Evolutionary conservation across 805 yeast genomes (phyloP).

Genomic region (Candida tammaniensis): DNA sequence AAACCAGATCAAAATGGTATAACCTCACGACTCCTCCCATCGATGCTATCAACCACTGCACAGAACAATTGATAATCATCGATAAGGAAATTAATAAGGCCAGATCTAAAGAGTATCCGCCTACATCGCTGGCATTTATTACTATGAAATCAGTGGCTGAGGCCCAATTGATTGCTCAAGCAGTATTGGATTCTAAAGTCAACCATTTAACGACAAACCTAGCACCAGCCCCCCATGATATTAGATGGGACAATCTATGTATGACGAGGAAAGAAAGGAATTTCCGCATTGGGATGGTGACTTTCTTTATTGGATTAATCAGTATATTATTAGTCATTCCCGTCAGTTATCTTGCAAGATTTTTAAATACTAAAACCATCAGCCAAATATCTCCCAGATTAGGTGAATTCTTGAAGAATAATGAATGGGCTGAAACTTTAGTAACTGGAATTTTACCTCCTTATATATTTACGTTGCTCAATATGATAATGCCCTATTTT

Average conservation of each 20-base stretch:
- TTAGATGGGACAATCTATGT: conserved; percentile 88
- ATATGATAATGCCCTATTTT: conserved; percentile 78
- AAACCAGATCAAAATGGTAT: conserved; percentile 53
- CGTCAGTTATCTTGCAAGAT: conserved; percentile 78
- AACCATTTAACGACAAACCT: conserved; percentile 74
- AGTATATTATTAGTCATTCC: conserved; percentile 79
- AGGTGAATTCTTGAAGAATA: conserved; percentile 61
- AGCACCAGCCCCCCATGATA: conserved; percentile 97
- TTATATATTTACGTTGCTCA: conserved; percentile 81
- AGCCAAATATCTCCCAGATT: conserved; percentile 78
- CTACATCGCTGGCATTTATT: conserved; percentile 88
- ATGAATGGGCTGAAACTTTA: conserved; percentile 70
- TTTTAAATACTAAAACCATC: conserved; percentile 76
- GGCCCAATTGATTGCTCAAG: conserved; percentile 96
- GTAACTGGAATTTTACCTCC: conserved; percentile 92
- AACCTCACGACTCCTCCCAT: conserved; percentile 67
- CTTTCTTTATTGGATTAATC: conserved; percentile 61
- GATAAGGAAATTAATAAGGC: conserved; percentile 70
- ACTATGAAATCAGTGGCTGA: conserved; percentile 94
- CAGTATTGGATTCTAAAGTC: conserved; percentile 86
- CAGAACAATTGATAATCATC: conserved; percentile 61
- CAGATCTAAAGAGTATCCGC: conserved; percentile 65
- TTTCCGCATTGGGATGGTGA: conserved; percentile 59
- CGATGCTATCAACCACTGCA: conserved; percentile 79
- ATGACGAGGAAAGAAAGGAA: conserved; percentile 72